Percentiles rank a stretch among this genome's conserved stretches.
Conservation (phyloP, 2,329 filamentous ascomycete genomes). For the Cladosporium cucumerinum region DNA sequence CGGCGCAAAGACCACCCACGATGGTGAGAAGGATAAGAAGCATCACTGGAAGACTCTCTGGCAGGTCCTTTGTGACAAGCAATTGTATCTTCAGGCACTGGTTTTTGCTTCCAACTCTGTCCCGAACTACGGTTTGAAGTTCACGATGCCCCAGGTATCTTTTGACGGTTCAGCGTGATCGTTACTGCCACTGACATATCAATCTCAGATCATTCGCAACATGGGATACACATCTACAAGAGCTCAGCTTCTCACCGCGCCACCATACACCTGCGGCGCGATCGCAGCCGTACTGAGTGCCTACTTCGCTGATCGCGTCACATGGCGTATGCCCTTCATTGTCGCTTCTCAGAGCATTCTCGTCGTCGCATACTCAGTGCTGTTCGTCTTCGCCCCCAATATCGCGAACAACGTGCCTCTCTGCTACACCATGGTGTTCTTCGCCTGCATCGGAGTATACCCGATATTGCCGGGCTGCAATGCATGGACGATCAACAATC, state of each 20-base stretch:
- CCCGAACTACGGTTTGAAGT: constrained; percentile 35
- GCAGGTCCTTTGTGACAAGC: constrained; percentile 23
- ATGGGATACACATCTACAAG: constrained; percentile 26
- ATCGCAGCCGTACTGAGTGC: constrained; percentile 32
- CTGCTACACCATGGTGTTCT: constrained; percentile 30
- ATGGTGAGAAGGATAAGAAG: constrained; percentile 14
- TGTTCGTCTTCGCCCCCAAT: constrained; percentile 25
- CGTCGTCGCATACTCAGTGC: constrained; percentile 29
- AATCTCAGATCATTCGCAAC: constrained; percentile 5
- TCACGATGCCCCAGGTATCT: constrained; percentile 50
- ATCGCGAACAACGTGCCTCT: constrained; percentile 19
- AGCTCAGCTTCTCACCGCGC: constrained; percentile 29
- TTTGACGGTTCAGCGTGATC: background rate
- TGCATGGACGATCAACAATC: constrained; percentile 34
- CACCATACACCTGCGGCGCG: constrained; percentile 32
- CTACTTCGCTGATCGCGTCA: constrained; percentile 32
- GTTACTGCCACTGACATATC: background rate
- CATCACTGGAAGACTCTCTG: constrained; percentile 13
- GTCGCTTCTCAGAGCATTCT: constrained; percentile 27
- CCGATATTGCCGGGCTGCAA: constrained; percentile 30
- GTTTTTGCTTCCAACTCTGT: constrained; percentile 28
- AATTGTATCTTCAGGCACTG: constrained; percentile 26
- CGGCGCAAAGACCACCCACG: constrained; percentile 30
- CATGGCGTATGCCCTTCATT: constrained; percentile 34
- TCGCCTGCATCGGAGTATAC: constrained; percentile 31